Conservation (phyloP, 768 basidiomycete genomes). For the Ephemerocybe angulata region DNA sequence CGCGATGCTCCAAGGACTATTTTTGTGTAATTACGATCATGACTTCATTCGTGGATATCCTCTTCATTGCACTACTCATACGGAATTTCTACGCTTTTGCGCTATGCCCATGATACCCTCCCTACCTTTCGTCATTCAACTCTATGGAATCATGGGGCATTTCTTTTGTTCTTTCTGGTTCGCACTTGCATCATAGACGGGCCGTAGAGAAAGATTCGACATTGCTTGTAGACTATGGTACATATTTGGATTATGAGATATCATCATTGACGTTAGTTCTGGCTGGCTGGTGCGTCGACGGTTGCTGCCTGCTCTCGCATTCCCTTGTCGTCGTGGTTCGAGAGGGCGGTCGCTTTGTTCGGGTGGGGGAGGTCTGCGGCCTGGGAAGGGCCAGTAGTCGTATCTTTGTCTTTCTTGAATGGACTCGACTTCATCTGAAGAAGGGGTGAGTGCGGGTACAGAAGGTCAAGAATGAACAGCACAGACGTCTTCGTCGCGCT, state of each 20-base stretch:
- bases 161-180: constrained; percentile 1
- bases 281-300: neutral
- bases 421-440: neutral
- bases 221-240: neutral
- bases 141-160: constrained; percentile 4
- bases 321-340: neutral
- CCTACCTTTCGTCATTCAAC: neutral
- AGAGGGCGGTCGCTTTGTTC: neutral
- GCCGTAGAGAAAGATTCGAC: neutral
- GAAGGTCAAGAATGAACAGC: neutral
- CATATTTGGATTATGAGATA: no score
- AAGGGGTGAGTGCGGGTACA: neutral
- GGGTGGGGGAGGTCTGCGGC: neutral
- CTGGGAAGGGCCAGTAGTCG: neutral
- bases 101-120: no score
- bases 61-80: no score
- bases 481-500: constrained; percentile 22
- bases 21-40: no score
- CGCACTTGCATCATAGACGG: neutral
- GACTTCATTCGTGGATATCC: no score
- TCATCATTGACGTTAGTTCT: neutral
- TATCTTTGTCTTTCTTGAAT: neutral
- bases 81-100: no score
- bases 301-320: neutral
- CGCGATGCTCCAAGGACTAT: constrained; percentile 2